These are phyloP conservation scores for Solanum chilense DNA, from an alignment of 257 asterid genomes.

Conservation along the genomic window DNA sequence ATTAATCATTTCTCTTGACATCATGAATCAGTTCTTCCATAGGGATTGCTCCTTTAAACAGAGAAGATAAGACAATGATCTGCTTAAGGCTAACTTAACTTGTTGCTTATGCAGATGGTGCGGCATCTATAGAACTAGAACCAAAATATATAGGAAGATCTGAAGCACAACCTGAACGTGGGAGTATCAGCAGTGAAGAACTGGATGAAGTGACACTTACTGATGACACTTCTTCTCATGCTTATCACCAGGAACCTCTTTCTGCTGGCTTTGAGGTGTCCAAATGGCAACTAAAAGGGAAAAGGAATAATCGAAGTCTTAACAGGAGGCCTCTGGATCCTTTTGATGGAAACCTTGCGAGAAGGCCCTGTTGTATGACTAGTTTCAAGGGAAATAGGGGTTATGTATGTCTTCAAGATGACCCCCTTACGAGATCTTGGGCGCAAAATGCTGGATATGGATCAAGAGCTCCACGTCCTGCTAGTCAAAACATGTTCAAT, in stretches of 20 bases:
- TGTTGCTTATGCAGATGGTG: conserved; percentile 52
- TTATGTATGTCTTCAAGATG: conserved; percentile 23
- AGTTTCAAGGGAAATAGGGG: conserved; percentile 29
- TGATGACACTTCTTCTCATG: conserved; percentile 40
- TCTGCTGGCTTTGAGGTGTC: conserved; percentile 41
- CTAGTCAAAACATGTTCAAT: conserved; percentile 17
- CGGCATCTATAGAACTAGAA: conserved; percentile 70
- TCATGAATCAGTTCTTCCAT: not conserved
- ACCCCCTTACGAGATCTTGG: conserved; percentile 16
- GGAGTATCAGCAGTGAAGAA: conserved; percentile 75
- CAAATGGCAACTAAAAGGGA: conserved; percentile 78
- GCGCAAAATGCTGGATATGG: conserved; percentile 28
- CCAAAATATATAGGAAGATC: conserved; percentile 75
- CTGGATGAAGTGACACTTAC: conserved; percentile 37
- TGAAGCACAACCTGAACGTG: conserved; percentile 46
- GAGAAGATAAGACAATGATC: not conserved
- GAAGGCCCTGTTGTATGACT: no score
- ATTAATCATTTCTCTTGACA: not conserved
- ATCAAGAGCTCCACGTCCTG: conserved; percentile 25
- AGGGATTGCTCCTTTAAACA: not conserved
- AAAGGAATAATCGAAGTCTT: conserved; percentile 59
- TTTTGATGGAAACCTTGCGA: conserved; percentile 27
- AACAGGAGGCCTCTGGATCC: conserved; percentile 44
- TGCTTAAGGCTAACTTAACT: not conserved
- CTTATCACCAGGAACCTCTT: conserved; percentile 22